These are phyloP conservation scores for Rhynchospora breviuscula DNA, from an alignment of 176 grass and related monocot genomes.

Conservation along the genomic window DNA sequence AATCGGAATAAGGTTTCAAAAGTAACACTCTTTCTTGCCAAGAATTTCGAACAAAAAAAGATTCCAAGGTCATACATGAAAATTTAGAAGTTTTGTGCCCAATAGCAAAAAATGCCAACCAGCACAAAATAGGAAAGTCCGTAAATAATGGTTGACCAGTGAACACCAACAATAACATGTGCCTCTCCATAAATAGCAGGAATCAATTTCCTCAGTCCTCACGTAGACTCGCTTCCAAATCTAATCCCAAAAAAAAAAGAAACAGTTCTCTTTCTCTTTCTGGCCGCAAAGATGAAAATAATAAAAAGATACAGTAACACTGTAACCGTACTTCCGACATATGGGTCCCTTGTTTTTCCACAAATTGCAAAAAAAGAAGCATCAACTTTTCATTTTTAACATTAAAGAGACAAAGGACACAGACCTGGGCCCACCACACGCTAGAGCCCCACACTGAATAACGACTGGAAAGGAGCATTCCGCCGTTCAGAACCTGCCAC, in stretches of 20 bases:
- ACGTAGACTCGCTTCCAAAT: neutral
- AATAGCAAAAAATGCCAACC: neutral
- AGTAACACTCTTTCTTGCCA: too few species aligned
- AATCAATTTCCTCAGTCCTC: neutral
- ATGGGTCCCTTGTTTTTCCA: neutral
- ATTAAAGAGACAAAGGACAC: neutral
- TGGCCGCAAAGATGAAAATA: neutral
- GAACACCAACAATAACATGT: neutral
- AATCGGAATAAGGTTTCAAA: too few species aligned
- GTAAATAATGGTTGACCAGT: neutral
- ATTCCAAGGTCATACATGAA: neutral
- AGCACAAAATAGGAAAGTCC: neutral
- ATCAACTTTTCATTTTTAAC: neutral
- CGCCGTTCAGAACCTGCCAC: slow-evolving; percentile 15
- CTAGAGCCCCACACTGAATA: neutral
- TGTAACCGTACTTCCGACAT: neutral
- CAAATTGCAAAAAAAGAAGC: neutral
- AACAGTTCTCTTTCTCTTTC: neutral
- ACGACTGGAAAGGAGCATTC: neutral
- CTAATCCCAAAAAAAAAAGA: neutral
- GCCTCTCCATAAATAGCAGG: neutral
- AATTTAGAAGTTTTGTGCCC: neutral
- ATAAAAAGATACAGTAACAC: neutral
- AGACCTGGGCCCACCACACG: neutral
- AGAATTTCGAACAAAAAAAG: too few species aligned